phyloP scores from a whole-genome alignment of 257 asterid genomes.

The Solanum pimpinellifolium region DNA sequence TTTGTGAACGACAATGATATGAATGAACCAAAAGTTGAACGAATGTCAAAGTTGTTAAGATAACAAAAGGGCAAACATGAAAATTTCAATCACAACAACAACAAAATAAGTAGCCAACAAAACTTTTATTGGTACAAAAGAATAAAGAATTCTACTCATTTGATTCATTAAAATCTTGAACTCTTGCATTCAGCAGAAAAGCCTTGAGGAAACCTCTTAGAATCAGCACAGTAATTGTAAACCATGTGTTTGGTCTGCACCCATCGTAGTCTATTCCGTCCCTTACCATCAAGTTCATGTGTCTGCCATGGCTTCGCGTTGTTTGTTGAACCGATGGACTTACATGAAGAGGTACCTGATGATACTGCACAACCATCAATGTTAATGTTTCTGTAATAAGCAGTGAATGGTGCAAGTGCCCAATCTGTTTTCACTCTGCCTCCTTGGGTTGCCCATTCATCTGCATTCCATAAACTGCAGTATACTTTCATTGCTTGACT shows the following conservation, averaged over 20 bases:
- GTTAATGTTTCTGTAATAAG: not conserved
- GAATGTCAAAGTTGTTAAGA: not conserved
- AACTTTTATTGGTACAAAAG: not conserved
- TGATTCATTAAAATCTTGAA: not conserved
- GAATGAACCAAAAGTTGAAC: not conserved
- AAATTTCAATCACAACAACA: not conserved
- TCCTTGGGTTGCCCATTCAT: not conserved
- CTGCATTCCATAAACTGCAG: conserved; percentile 2
- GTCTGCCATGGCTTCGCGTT: conserved; percentile 1
- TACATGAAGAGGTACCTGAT: not conserved
- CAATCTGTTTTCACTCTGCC: conserved; percentile 2
- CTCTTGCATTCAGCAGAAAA: conserved; percentile 7
- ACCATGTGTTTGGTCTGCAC: conserved; percentile 5
- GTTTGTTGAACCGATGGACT: not conserved
- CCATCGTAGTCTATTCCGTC: conserved; percentile 11
- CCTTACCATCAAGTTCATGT: conserved; percentile 11
- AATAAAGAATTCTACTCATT: not conserved
- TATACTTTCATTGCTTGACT: not conserved
- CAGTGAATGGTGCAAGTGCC: not conserved
- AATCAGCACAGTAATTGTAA: conserved; percentile 12
- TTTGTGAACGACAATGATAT: not conserved
- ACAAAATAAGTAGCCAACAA: not conserved
- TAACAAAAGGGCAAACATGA: not conserved
- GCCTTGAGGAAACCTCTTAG: conserved; percentile 7
- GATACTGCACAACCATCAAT: not conserved